A percentile compares a stretch with the other conserved stretches of the same genome.
phyloP scores from a whole-genome alignment of 2,329 filamentous ascomycete genomes.

The Colletotrichum tropicicola region DNA sequence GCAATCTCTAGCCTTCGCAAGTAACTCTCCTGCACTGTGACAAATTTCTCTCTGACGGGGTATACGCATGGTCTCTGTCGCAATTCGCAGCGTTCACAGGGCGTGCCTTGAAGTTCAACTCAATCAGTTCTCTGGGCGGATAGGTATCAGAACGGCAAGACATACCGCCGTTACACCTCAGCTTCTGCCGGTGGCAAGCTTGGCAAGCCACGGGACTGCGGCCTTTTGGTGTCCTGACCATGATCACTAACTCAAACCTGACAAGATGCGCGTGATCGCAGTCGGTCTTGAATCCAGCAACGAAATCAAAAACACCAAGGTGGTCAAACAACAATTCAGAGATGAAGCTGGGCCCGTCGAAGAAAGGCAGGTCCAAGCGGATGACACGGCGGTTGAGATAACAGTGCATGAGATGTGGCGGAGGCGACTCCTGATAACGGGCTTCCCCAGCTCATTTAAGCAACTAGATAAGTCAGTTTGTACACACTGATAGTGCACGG shows the following conservation, averaged over 20 bases:
- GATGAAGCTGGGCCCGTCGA: too few species aligned
- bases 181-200: conserved; percentile 30
- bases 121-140: neutral
- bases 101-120: conserved; percentile 1
- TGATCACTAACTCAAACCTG: too few species aligned
- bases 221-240: conserved; percentile 8
- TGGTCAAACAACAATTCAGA: too few species aligned
- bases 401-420: neutral
- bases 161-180: conserved; percentile 32
- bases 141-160: neutral
- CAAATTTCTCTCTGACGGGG: conserved; percentile 25
- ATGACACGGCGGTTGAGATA: too few species aligned
- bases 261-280: too few species aligned
- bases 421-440: neutral
- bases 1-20: conserved; percentile 22
- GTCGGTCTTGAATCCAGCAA: neutral
- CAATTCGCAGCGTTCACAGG: conserved; percentile 3
- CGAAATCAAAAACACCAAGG: neutral
- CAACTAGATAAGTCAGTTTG: neutral
- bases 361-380: too few species aligned
- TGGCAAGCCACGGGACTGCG: conserved; percentile 31
- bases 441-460: neutral
- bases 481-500: neutral
- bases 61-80: conserved; percentile 19
- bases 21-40: conserved; percentile 29